Evolutionary conservation across 345 rosid genomes (phyloP).

Genomic region (Sonneratia alba): DNA sequence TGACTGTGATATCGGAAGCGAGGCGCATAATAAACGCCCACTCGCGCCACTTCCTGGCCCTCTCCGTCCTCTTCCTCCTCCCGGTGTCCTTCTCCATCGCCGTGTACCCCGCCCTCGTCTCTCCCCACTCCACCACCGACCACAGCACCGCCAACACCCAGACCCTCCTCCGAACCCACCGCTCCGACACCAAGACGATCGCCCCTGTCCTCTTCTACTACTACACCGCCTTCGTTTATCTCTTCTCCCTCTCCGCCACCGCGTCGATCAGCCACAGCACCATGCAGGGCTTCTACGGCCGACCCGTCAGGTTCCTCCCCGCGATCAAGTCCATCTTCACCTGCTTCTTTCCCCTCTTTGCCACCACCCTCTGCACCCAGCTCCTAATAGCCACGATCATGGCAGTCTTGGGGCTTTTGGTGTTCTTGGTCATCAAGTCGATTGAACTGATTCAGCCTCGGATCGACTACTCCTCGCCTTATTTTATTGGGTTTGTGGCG

Average conservation of each 20-base stretch:
- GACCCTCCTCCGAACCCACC: constrained; percentile 17
- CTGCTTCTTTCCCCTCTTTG: constrained; percentile 47
- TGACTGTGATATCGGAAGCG: constrained; percentile 41
- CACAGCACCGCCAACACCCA: constrained; percentile 19
- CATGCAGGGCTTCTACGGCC: constrained; percentile 64
- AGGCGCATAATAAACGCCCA: constrained; percentile 60
- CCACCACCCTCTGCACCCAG: constrained; percentile 19
- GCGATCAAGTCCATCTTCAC: constrained; percentile 46
- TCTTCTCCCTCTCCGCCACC: constrained; percentile 32
- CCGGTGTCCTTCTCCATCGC: constrained; percentile 52
- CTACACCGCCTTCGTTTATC: constrained; percentile 21
- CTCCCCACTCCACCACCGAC: constrained; percentile 25
- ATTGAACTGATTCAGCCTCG: constrained; percentile 19
- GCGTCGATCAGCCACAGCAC: constrained; percentile 64
- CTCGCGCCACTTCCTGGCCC: constrained; percentile 86
- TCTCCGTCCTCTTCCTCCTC: constrained; percentile 68
- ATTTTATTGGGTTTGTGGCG: constrained; percentile 10
- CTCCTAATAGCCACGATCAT: constrained; percentile 22
- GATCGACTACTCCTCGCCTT: constrained; percentile 25
- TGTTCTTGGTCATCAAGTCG: constrained; percentile 15
- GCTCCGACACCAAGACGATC: not conserved
- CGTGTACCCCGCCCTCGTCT: constrained; percentile 41
- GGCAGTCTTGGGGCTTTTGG: constrained; percentile 17
- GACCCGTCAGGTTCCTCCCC: constrained; percentile 60
- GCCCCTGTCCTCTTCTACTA: constrained; percentile 13